phyloP scores from a whole-genome alignment of 2,329 filamentous ascomycete genomes.

The Tricladium varicosporioides region DNA sequence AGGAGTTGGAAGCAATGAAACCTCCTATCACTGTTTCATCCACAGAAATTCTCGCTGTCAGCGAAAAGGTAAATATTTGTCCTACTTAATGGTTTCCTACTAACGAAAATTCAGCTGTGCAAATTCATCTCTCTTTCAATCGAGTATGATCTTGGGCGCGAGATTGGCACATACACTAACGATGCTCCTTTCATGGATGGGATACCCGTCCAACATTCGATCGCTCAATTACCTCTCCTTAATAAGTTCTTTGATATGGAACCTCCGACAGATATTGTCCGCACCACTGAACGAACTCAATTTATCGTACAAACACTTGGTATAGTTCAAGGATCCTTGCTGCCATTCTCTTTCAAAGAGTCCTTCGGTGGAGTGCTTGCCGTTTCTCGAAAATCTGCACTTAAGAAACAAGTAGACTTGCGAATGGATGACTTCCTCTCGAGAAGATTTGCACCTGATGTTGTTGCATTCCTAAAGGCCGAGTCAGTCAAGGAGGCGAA shows the following conservation, averaged over 20 bases:
- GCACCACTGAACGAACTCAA: background rate
- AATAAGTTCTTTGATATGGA: background rate
- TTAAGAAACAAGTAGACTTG: background rate
- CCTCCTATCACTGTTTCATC: background rate
- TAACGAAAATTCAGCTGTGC: background rate
- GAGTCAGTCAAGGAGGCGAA: background rate
- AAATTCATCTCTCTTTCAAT: background rate
- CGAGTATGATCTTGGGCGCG: background rate
- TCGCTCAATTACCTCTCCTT: background rate
- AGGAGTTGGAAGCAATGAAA: background rate
- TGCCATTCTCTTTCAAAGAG: background rate
- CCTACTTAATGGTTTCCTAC: background rate
- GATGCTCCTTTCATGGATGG: background rate
- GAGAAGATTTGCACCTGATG: background rate
- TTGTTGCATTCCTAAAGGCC: background rate
- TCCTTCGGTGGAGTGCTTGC: background rate
- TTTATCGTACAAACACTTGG: background rate
- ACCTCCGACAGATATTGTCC: background rate
- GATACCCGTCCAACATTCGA: background rate
- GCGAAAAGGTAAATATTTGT: background rate
- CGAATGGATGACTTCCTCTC: background rate
- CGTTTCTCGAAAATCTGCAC: background rate
- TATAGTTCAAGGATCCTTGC: background rate
- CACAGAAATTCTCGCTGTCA: background rate
- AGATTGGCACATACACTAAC: background rate